Conservation (phyloP, 2,329 filamentous ascomycete species). For the Curvularia sp. region DNA sequence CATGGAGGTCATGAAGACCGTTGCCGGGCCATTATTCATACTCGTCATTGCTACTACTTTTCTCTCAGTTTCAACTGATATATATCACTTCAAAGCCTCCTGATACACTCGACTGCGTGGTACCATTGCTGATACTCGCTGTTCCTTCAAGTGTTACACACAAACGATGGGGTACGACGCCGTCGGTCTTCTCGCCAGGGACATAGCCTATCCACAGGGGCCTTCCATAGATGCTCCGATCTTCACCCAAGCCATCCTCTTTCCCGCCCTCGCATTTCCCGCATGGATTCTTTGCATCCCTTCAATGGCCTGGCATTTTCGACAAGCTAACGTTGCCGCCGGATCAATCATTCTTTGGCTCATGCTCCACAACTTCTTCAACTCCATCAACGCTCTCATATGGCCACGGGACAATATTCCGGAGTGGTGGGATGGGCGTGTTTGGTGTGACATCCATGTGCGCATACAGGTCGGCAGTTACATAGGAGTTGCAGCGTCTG, state of each 20-base stretch:
- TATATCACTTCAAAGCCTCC: slow-evolving; percentile 2
- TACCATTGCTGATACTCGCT: background rate
- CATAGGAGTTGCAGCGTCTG: slow-evolving; percentile 60
- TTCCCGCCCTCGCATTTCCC: slow-evolving; percentile 60
- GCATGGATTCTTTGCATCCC: slow-evolving; percentile 62
- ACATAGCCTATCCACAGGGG: background rate
- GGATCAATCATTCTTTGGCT: slow-evolving; percentile 64
- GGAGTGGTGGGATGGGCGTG: slow-evolving; percentile 64
- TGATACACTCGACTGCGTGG: background rate
- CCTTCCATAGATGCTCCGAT: slow-evolving; percentile 19
- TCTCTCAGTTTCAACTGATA: background rate
- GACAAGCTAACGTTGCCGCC: slow-evolving; percentile 67
- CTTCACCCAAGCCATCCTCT: slow-evolving; percentile 48
- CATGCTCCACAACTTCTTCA: slow-evolving; percentile 63
- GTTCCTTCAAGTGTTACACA: background rate
- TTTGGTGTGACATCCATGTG: slow-evolving; percentile 69
- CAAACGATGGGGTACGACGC: background rate
- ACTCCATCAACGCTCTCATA: slow-evolving; percentile 67
- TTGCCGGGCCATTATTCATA: background rate
- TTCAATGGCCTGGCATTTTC: slow-evolving; percentile 66
- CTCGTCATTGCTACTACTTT: background rate
- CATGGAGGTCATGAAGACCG: background rate
- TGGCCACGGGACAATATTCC: slow-evolving; percentile 66
- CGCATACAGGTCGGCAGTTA: slow-evolving; percentile 63
- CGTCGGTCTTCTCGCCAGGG: background rate